These are phyloP conservation scores for Lecanicillium sp. DNA, from an alignment of 2,329 filamentous ascomycete genomes.

Conservation along the genomic window DNA sequence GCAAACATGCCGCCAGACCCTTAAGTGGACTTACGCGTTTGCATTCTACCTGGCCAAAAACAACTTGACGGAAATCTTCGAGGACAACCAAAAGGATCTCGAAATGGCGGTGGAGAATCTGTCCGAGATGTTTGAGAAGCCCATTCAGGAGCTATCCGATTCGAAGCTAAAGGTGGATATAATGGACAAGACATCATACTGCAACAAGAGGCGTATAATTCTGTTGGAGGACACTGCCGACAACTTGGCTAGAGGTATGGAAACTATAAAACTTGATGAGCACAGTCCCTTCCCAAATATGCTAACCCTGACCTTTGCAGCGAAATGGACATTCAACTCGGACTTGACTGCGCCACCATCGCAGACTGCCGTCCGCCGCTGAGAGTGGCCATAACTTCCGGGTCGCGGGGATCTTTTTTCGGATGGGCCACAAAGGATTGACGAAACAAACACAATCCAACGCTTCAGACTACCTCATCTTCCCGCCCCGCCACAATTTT, in stretches of 20 bases:
- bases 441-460: too few relatives aligned
- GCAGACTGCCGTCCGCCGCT: too few relatives aligned
- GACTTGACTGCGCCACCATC: constrained; percentile 16
- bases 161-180: constrained; percentile 96
- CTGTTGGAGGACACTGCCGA: constrained; percentile 87
- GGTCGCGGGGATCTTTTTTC: too few relatives aligned
- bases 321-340: constrained; percentile 38
- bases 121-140: constrained; percentile 99
- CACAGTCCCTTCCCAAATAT: too few relatives aligned
- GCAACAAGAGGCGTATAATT: constrained; percentile 85
- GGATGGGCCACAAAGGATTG: too few relatives aligned
- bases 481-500: too few relatives aligned
- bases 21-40: constrained; percentile 99
- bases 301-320: constrained; percentile 19
- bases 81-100: constrained; percentile 96
- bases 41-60: constrained; percentile 95
- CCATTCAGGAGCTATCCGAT: constrained; percentile 73
- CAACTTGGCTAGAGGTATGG: constrained; percentile 74
- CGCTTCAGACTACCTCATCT: too few relatives aligned
- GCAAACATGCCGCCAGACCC: constrained; percentile 92
- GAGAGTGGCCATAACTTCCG: too few relatives aligned
- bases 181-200: constrained; percentile 97
- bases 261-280: constrained; percentile 18
- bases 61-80: constrained; percentile 94
- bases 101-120: constrained; percentile 95